Evolutionary conservation across 2,329 filamentous ascomycete species (phyloP), one percentile per base, ranked within the genome.

Genomic region (Xylaria sp.): DNA sequence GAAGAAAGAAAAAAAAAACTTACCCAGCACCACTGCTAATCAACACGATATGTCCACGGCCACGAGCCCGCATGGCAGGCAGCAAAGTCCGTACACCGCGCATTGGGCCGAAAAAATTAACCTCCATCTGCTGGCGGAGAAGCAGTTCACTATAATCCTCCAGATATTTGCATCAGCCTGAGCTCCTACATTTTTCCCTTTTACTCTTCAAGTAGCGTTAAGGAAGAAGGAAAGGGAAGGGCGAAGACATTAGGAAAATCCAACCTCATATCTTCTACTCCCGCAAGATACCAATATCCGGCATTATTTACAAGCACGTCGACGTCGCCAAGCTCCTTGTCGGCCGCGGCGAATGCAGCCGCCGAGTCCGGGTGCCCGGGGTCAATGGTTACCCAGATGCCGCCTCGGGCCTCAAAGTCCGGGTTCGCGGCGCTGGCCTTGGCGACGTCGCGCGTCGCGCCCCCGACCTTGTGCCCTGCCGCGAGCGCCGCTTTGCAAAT

Each of bases 231-330:
- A 41, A 41, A 41, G 41, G 41, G 18, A 20, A 43, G 18, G 18
- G 52, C 32, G 45, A 52, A 58, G 62, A 64, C 53, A 41, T 39
- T n/a, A 50, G 46, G 46, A 30, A 65, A 55, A 15, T 46, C 64
- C 5, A 50, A 69, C 66, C 66, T 69, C 45, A 63, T 66, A 63
- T 69, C 63, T 52, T 69, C 66, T 13, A 69, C 8, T 4, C 52
- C 66, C 15, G 55, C 66, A 41, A 69, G 20, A 39, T 65, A 60
- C 52, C 55, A 59, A 36, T 66, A 66, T 8, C 66, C 66, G 9
- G 66, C 66, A 62, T 65, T 63, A 34, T 69, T 69, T n/a, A 69
- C 66, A 20, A 69, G 66, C 46, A 69, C 63, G 32, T 69, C 66
- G 58, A 69, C 45, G 43, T 45, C 66, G 50, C 63, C 57, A 45